Base-by-base conservation (phyloP, 345 rosid genomes). In the Leavenworthia alabamica region DNA sequence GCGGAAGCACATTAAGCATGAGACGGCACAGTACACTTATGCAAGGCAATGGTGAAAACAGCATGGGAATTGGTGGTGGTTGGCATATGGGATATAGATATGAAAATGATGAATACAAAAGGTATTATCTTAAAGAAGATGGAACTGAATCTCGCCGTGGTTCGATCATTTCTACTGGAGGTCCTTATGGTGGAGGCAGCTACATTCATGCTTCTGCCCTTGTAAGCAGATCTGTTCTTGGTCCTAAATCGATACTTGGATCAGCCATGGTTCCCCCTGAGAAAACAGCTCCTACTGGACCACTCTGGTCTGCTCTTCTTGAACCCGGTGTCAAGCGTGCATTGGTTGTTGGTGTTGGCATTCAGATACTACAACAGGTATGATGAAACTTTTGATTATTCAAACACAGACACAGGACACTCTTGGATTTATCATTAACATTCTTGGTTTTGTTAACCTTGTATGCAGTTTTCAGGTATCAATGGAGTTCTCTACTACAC, bases 1-100 rank as follows among this genome's bases (percentile, higher is more conserved):
- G 75, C 4, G 96, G 83, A 47, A 89, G 95, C 64, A 70, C 77
- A 51, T 42, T 81, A n/a, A 77, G 84, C 80, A 82, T 83, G 82
- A 79, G 97, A 47, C 83, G 73, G 6, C 81, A 76, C 43, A 83
- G 95, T 70, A 89, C 86, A 6, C 89, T 92, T 14, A 59, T 74
- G 64, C 84, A 83, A 57, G 95, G 86, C 32, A 52, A 57, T 16
- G 89, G 82, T 7, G 96, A 89, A 45, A 73, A 79, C 46, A 69
- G 86, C 36, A 79, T 90, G 48, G 98, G 95, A 14, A 89, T 92
- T 52, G 96, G 98, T 44, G 90, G 95, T 17, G 97, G 97, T 29
- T 93, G 99, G 99, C 96, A 89, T 73, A 75, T 93, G 84, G 97
- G 97, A 4, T 93, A 91, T 76, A 84, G 89, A 78, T 87, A 88